These are phyloP conservation scores for Hymenoscyphus linearis DNA, from an alignment of 2,329 filamentous ascomycete species.

Conservation along the genomic window DNA sequence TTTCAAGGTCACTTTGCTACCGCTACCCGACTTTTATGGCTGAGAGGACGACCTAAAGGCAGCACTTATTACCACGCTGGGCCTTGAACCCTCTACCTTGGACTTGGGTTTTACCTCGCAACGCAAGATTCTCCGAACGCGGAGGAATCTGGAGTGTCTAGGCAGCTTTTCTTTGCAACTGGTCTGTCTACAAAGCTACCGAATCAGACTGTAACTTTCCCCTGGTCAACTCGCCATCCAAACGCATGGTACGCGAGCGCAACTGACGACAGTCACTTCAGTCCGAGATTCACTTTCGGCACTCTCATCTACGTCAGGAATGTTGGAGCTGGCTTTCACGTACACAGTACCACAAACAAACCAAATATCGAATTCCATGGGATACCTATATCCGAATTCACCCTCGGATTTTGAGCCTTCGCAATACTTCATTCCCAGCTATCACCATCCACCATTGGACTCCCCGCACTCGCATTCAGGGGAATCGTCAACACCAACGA, in stretches of 20 bases:
- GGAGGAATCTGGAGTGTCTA: neutral
- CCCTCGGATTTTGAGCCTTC: constrained; percentile 24
- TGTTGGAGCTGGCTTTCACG: constrained; percentile 27
- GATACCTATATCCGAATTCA: constrained; percentile 28
- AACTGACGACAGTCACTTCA: constrained; percentile 32
- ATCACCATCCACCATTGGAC: constrained; percentile 23
- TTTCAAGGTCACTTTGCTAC: neutral
- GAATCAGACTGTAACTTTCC: neutral
- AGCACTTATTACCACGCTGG: neutral
- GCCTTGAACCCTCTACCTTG: neutral
- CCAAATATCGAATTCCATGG: constrained; percentile 23
- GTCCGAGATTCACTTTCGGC: constrained; percentile 22
- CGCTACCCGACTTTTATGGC: constrained; percentile 13
- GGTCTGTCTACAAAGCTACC: neutral
- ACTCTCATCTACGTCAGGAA: constrained; percentile 26
- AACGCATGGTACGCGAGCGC: constrained; percentile 20
- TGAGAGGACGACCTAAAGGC: neutral
- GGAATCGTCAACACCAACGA: constrained; percentile 20
- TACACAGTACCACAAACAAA: constrained; percentile 23
- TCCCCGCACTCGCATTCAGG: constrained; percentile 18
- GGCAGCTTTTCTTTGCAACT: neutral
- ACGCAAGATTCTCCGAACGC: neutral
- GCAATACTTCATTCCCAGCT: constrained; percentile 27
- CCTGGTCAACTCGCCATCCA: neutral
- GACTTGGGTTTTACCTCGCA: neutral